These are phyloP conservation scores for Geotrichum candidum DNA, from an alignment of 1,139 yeast species.

Conservation along the genomic window DNA sequence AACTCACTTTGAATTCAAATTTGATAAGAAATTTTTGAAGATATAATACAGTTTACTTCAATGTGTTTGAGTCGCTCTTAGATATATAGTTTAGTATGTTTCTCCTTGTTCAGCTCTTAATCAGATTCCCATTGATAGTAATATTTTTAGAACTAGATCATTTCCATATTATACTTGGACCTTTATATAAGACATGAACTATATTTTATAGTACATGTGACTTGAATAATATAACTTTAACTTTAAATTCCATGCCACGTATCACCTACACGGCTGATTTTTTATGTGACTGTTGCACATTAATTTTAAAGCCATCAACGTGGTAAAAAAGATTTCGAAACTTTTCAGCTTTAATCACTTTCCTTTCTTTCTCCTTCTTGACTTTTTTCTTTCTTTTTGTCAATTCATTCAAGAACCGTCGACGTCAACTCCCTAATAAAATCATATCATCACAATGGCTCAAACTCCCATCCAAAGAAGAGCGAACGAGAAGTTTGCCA, in stretches of 20 bases:
- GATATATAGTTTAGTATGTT: too few species aligned
- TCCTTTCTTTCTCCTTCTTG: background rate
- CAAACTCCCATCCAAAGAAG: constrained; percentile 83
- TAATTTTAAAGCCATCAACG: background rate
- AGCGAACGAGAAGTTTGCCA: constrained; percentile 78
- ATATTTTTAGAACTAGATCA: too few species aligned
- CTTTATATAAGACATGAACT: background rate
- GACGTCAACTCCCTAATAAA: background rate
- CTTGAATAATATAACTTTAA: background rate
- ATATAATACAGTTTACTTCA: too few species aligned
- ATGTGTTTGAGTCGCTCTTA: too few species aligned
- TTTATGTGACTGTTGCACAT: background rate
- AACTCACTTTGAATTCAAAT: too few species aligned
- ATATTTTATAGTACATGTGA: background rate
- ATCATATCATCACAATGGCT: constrained; percentile 18
- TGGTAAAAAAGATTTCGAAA: background rate
- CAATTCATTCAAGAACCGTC: background rate
- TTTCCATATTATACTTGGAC: too few species aligned
- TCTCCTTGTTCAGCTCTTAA: background rate
- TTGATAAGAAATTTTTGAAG: too few species aligned
- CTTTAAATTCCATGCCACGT: background rate
- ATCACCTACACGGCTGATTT: constrained; percentile 1
- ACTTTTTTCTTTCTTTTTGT: background rate
- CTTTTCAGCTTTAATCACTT: background rate
- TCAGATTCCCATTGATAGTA: too few species aligned